Percentiles rank a stretch among this genome's conserved stretches.
Evolutionary conservation across 2,329 filamentous ascomycete genomes (phyloP).

Genomic region (Aspergillus quadricinctus): DNA sequence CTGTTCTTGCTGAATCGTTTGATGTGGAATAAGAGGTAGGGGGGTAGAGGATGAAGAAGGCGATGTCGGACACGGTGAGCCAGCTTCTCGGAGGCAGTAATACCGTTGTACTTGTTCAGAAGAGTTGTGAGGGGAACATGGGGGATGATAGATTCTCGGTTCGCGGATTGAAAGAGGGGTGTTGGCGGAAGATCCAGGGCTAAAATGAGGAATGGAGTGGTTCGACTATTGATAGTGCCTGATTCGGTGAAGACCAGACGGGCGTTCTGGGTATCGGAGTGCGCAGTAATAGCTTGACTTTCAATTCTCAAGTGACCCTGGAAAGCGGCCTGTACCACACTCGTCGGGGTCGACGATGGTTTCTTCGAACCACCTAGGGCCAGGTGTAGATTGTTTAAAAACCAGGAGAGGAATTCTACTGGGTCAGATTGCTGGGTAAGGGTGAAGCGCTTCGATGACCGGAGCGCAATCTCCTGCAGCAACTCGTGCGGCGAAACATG

Average conservation of each 20-base stretch:
- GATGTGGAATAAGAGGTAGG: slow-evolving; percentile 88
- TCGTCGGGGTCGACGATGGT: slow-evolving; percentile 60
- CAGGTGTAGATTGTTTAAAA: slow-evolving; percentile 91
- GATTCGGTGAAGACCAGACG: slow-evolving; percentile 90
- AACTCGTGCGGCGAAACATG: slow-evolving; percentile 97
- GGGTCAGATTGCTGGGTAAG: slow-evolving; percentile 89
- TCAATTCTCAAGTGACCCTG: slow-evolving; percentile 90
- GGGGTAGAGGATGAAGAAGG: slow-evolving; percentile 82
- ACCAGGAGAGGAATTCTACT: slow-evolving; percentile 95
- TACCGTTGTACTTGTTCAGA: slow-evolving; percentile 87
- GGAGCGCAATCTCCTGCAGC: slow-evolving; percentile 86
- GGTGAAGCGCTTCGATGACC: slow-evolving; percentile 88
- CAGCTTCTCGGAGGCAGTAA: slow-evolving; percentile 80
- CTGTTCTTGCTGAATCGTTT: slow-evolving; percentile 97
- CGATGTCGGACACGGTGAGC: slow-evolving; percentile 86
- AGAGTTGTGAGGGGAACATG: slow-evolving; percentile 69
- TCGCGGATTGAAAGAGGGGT: slow-evolving; percentile 91
- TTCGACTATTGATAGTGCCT: slow-evolving; percentile 70
- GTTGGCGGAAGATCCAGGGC: slow-evolving; percentile 89
- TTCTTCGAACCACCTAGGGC: slow-evolving; percentile 87
- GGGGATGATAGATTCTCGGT: slow-evolving; percentile 94
- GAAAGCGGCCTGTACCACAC: slow-evolving; percentile 87
- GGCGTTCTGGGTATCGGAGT: slow-evolving; percentile 74
- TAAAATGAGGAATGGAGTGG: slow-evolving; percentile 80
- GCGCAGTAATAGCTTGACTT: slow-evolving; percentile 87